These are phyloP conservation scores for Dactylellina haptotyla DNA, from an alignment of 2,329 filamentous ascomycete species.

Conservation along the genomic window DNA sequence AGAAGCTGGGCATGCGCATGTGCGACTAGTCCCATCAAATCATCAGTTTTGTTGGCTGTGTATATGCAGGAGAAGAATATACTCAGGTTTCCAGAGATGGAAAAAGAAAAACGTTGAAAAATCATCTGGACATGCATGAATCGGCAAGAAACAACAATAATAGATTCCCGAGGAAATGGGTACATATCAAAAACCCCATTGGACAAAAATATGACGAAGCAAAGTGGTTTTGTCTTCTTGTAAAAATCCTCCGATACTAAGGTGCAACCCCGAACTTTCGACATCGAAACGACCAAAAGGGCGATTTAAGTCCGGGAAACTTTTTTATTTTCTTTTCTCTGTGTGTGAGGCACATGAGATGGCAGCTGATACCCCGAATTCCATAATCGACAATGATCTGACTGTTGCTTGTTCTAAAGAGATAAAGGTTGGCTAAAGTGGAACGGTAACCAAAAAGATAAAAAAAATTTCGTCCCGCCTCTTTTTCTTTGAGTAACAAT, in stretches of 20 bases:
- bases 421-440: constrained; percentile 32
- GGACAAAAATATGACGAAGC: constrained; percentile 3
- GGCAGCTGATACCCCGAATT: constrained; percentile 52
- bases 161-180: constrained; percentile 40
- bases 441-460: constrained; percentile 37
- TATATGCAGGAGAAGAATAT: constrained; percentile 1
- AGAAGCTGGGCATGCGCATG: constrained; percentile 17
- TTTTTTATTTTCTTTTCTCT: constrained; percentile 41
- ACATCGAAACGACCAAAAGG: background rate
- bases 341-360: constrained; percentile 53
- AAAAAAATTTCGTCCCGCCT: constrained; percentile 19
- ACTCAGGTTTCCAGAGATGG: constrained; percentile 1
- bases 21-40: constrained; percentile 35
- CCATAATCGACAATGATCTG: constrained; percentile 43
- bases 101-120: constrained; percentile 8
- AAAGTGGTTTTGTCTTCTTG: background rate
- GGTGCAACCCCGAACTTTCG: constrained; percentile 15
- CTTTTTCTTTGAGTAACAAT: constrained; percentile 51
- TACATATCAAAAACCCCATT: constrained; percentile 35
- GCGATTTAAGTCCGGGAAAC: constrained; percentile 41
- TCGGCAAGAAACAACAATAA: constrained; percentile 16
- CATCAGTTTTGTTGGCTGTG: background rate
- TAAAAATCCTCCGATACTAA: constrained; percentile 12
- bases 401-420: constrained; percentile 23
- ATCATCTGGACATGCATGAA: background rate